phyloP scores from a whole-genome alignment of 495 filamentous ascomycete species.

The Cercophora samala region DNA sequence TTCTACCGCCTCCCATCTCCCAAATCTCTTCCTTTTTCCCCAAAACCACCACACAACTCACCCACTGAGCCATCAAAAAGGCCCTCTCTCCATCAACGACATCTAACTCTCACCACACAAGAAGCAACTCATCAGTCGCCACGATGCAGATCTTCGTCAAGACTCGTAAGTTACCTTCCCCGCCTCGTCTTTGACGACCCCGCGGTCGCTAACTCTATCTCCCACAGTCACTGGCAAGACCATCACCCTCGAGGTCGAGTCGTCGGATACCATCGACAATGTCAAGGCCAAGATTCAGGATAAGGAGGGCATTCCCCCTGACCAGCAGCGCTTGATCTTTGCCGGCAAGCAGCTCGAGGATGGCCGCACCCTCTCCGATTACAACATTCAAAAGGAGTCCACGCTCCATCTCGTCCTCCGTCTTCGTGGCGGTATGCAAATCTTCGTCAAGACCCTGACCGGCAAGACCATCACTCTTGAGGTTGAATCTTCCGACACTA shows the following conservation, averaged over 20 bases:
- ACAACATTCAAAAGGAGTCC: conserved; percentile 98
- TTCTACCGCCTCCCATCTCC: conserved; percentile 15
- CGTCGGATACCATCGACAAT: conserved; percentile 96
- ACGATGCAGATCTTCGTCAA: conserved; percentile 98
- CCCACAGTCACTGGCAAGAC: conserved; percentile 87
- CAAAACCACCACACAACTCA: conserved; percentile 12
- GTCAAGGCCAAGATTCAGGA: conserved; percentile 99
- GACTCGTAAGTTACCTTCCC: conserved; percentile 66
- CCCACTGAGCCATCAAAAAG: conserved; percentile 31
- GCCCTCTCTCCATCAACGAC: conserved; percentile 25
- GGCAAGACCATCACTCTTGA: conserved; percentile 98
- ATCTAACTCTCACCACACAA: conserved; percentile 8
- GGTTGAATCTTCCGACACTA: conserved; percentile 93
- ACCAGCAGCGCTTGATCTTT: conserved; percentile 98
- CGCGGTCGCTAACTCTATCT: conserved; percentile 28
- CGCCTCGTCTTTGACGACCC: not conserved
- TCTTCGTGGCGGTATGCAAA: conserved; percentile 98
- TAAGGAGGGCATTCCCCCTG: conserved; percentile 97
- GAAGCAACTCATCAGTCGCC: conserved; percentile 5
- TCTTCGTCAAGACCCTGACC: conserved; percentile 86
- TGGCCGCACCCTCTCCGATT: conserved; percentile 92
- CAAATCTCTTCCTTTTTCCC: conserved; percentile 14
- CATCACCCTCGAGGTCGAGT: conserved; percentile 99
- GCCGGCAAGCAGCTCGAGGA: conserved; percentile 98
- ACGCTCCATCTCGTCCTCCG: conserved; percentile 95